phyloP scores from a whole-genome alignment of 2,329 filamentous ascomycete species.

The Penicillium sp. region DNA sequence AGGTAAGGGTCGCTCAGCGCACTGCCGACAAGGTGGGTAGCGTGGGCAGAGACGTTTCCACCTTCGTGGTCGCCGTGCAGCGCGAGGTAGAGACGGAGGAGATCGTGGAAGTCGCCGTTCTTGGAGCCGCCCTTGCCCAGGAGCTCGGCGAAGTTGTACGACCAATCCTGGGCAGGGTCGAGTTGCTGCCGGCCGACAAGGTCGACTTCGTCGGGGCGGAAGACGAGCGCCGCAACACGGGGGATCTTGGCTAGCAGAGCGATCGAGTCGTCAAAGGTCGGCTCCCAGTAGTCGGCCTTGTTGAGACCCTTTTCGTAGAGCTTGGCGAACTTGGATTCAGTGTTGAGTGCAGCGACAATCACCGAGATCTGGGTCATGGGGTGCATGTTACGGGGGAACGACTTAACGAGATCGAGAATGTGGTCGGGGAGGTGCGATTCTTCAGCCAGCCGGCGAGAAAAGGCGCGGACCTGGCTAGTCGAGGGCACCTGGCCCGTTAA shows the following conservation, averaged over 20 bases:
- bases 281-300: conserved; percentile 99
- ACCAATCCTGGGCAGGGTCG: conserved; percentile 90
- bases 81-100: conserved; percentile 90
- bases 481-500: conserved; percentile 91
- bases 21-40: conserved; percentile 93
- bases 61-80: conserved; percentile 98
- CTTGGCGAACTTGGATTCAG: conserved; percentile 91
- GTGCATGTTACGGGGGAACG: conserved; percentile 87
- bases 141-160: conserved; percentile 98
- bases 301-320: conserved; percentile 87
- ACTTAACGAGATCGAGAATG: conserved; percentile 84
- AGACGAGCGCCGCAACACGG: conserved; percentile 95
- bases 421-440: conserved; percentile 82
- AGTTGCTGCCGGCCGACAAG: conserved; percentile 74
- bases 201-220: conserved; percentile 82
- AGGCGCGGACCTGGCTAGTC: conserved; percentile 75
- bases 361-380: conserved; percentile 99
- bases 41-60: conserved; percentile 94
- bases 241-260: conserved; percentile 93
- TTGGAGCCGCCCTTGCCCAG: conserved; percentile 86
- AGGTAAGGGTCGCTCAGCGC: conserved; percentile 94
- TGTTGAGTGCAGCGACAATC: conserved; percentile 92
- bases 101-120: conserved; percentile 78
- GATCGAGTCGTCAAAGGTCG: conserved; percentile 94
- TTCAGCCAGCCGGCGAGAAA: conserved; percentile 86